Evolutionary conservation across 2,329 filamentous ascomycete genomes (phyloP), one percentile per base, ranked within the genome.

Genomic region (Sphaerulina vaccinii): DNA sequence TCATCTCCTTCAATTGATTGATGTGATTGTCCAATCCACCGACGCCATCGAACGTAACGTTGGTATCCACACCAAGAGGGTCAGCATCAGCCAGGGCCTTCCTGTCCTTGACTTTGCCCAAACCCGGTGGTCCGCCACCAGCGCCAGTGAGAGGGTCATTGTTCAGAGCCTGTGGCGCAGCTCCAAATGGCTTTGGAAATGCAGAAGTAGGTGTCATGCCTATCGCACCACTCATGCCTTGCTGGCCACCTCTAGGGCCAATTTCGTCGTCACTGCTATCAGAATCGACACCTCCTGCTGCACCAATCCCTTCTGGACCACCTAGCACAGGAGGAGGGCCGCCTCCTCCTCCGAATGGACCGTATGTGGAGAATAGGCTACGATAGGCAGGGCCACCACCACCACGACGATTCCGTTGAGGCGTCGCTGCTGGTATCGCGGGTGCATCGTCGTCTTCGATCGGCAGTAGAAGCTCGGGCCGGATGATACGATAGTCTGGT

Each of bases 1-100:
- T 92, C 93, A 99, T 99, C 73, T 99, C 93, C 71, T 99, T 97
- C 56, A 99, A 79, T 70, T 96, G 90, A 67, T 96, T 90, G 67
- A 99, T 96, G 67, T 97, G 92, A 29, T 89, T 86, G 68, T 95
- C 85, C 38, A 99, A 75, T 35, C 93, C 93, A 65, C 93, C 93
- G 50, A 99, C 91, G 59, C 91, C 89, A 69, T 88, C 92, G 68
- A 99, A 96, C 66, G 91, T 91, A 56, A 99, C 90, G 64, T 84
- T 92, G 66, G 92, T 76, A 66, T 97, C 91, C 27, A 99, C 90
- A 8, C 93, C 93, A 3, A 99, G 80, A 38, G 93, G 93, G 67
- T 97, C 93, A 3, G 91, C 89, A 73, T 99, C 93, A 18, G 92
- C 92, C 41, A 96, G 79, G 3, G 89, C 85, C 68, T 96, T 95